Base-by-base conservation (phyloP, 768 basidiomycete genomes). In the Agaricus blazei region DNA sequence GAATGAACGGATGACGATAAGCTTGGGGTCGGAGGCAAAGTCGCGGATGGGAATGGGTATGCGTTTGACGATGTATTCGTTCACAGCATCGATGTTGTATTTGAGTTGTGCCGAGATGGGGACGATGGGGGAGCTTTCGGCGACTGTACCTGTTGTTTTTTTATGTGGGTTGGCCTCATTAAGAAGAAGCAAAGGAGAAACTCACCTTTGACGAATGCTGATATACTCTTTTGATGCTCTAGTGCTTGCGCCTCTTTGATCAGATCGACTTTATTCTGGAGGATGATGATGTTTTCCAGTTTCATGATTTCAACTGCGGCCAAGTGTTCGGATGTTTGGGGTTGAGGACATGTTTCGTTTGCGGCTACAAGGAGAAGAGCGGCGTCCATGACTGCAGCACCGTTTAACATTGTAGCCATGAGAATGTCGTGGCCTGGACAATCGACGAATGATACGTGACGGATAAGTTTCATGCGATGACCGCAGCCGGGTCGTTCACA, bases 321-420 rank as follows among this genome's bases (percentile, higher is more conserved):
- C 53, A 99, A 76, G 79, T 99, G 97, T 72, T 98, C 97, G 9
- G 92, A 94, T 23, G 97, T 99, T 72, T 99, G 97, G 1, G 97
- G 97, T 67, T 99, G 97, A 1, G 96, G 97, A 70, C 97, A 98
- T 2, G 93, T 92, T 78, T 99, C 97, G 73, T 99, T 99, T 28
- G 91, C 97, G 23, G 97, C 97, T 56, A 99, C 84, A 52, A 99
- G 86, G 1, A 99, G 80, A 0, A 98, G 76, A 4, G 97, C 97
- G 52, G 95, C 97, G 72, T 98, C 95, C 97, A 98, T 99, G 78
- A 98, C 96, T 9, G 97, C 97, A 41, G 97, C 97, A 71, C 96
- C 97, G 80, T 98, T 98, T 63, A 99, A 78, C 97, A 99, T 99
- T 60, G 96, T 99, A 49, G 97, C 97, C 97, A 99, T 99, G 71